Conservation (phyloP, 2,329 filamentous ascomycete genomes). For the Ceratocystis albifundus region DNA sequence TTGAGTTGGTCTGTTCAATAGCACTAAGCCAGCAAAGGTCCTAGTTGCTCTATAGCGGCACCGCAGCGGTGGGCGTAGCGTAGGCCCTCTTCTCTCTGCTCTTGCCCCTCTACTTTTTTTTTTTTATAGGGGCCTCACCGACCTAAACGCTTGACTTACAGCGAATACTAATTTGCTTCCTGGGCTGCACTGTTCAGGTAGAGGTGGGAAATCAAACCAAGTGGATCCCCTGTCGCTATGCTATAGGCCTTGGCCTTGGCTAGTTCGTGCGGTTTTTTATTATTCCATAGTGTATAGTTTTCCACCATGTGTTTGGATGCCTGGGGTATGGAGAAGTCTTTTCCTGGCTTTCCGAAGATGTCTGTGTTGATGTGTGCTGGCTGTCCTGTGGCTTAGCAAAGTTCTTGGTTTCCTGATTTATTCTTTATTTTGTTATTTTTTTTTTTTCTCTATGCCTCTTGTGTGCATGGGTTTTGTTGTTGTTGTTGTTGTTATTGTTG, state of each 20-base stretch:
- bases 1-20: not conserved
- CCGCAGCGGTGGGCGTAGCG: not conserved
- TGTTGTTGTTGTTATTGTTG: too few relatives aligned
- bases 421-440: too few relatives aligned
- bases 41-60: not conserved
- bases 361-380: not conserved
- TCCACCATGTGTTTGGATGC: not conserved
- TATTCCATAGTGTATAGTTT: not conserved
- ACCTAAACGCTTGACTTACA: not conserved
- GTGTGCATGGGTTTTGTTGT: too few relatives aligned
- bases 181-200: conserved; percentile 2
- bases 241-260: not conserved
- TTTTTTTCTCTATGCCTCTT: too few relatives aligned
- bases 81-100: not conserved
- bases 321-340: not conserved
- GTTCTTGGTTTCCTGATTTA: too few relatives aligned
- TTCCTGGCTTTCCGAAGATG: not conserved
- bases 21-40: not conserved
- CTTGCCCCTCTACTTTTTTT: not conserved
- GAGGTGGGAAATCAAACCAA: not conserved
- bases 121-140: conserved; percentile 8
- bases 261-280: not conserved
- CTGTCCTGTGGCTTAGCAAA: too few relatives aligned
- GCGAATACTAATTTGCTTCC: not conserved
- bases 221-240: not conserved